Conservation (phyloP, 2,329 filamentous ascomycete genomes). For the Aspergillus alliaceus region DNA sequence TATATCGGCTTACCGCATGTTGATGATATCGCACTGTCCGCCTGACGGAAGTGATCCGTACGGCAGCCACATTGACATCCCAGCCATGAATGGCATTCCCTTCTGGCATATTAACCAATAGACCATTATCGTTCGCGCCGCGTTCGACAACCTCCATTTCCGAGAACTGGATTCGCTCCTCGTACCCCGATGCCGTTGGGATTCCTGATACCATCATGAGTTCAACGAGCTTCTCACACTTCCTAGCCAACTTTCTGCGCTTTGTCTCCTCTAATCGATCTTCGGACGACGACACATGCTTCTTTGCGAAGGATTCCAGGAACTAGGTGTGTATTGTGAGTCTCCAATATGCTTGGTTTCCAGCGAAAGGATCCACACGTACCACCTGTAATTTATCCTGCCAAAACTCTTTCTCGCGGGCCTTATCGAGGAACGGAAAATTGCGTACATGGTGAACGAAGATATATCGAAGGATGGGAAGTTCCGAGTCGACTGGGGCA, state of each 20-base stretch:
- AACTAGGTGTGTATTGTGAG: conserved; percentile 59
- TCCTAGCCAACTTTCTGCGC: conserved; percentile 83
- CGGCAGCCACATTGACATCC: conserved; percentile 94
- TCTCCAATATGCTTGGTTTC: neutral
- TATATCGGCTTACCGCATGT: conserved; percentile 68
- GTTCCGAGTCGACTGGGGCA: conserved; percentile 86
- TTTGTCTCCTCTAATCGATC: conserved; percentile 96
- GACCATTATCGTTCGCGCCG: conserved; percentile 84
- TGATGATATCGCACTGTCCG: conserved; percentile 86
- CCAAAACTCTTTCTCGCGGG: conserved; percentile 98
- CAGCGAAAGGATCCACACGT: conserved; percentile 41
- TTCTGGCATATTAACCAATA: conserved; percentile 83
- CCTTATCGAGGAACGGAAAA: conserved; percentile 96
- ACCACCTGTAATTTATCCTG: conserved; percentile 96
- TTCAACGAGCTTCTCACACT: conserved; percentile 94
- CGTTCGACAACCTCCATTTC: conserved; percentile 96
- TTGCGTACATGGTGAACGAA: conserved; percentile 98
- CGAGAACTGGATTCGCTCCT: conserved; percentile 93
- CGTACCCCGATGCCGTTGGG: conserved; percentile 92
- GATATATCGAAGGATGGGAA: conserved; percentile 91
- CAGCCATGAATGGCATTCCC: conserved; percentile 92
- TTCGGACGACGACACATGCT: conserved; percentile 95
- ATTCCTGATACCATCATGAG: conserved; percentile 99
- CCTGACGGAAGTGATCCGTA: conserved; percentile 77
- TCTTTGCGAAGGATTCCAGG: conserved; percentile 93